phyloP scores from a whole-genome alignment of 1,284 basidiomycete genomes.

The Leccinum subfulvum region DNA sequence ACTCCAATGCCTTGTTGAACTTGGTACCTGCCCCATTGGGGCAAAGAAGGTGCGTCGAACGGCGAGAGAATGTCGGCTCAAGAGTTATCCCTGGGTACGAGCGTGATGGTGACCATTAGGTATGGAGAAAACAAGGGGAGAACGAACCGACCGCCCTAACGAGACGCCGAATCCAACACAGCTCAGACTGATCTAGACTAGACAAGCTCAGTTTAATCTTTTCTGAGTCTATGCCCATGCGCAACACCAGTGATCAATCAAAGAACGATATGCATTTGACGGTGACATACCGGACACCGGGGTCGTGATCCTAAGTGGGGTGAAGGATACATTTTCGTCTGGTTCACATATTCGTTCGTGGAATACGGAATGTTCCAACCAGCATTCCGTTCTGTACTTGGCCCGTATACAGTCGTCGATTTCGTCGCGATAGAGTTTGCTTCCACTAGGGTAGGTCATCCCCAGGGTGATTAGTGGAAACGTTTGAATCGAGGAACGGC shows the following conservation, averaged over 20 bases:
- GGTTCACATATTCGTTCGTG: slow-evolving; percentile 60
- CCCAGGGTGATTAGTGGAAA: background rate
- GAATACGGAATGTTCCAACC: slow-evolving; percentile 75
- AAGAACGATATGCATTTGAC: background rate
- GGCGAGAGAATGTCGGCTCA: slow-evolving; percentile 56
- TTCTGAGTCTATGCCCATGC: slow-evolving; percentile 43
- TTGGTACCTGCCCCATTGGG: slow-evolving; percentile 65
- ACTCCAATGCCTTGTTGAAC: slow-evolving; percentile 67
- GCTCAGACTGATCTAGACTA: slow-evolving; percentile 65
- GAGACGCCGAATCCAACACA: slow-evolving; percentile 58
- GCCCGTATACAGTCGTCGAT: slow-evolving; percentile 40
- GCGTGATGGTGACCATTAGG: background rate
- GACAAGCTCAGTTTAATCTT: slow-evolving; percentile 61
- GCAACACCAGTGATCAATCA: slow-evolving; percentile 7
- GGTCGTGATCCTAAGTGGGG: slow-evolving; percentile 51
- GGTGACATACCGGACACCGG: slow-evolving; percentile 50
- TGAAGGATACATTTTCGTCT: slow-evolving; percentile 62
- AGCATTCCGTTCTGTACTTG: slow-evolving; percentile 78
- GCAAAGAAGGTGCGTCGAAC: slow-evolving; percentile 72
- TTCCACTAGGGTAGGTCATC: slow-evolving; percentile 48
- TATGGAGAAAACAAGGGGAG: background rate
- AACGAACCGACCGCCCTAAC: slow-evolving; percentile 60
- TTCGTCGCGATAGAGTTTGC: slow-evolving; percentile 57
- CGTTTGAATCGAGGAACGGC: background rate
- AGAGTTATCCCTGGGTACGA: slow-evolving; percentile 49